These are phyloP conservation scores for Phytophthora lateralis DNA, from an alignment of 352 stramenopile genomes.

Conservation along the genomic window DNA sequence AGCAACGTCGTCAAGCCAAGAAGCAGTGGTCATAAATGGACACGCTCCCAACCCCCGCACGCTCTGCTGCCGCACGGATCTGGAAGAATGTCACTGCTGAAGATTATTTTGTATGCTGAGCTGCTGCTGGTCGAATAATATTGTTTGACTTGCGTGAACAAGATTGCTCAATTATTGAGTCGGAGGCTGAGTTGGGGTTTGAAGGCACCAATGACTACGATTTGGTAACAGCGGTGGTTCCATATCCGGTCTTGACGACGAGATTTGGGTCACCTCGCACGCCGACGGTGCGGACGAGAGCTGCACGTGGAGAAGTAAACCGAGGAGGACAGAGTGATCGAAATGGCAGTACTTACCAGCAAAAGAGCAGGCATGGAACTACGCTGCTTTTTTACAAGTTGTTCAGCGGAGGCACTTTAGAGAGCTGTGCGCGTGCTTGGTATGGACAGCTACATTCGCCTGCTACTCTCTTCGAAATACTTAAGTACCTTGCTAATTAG, in stretches of 20 bases:
- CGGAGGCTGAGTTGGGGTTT: conserved; percentile 32
- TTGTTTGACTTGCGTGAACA: too few relatives aligned
- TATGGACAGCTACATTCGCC: conserved; percentile 6
- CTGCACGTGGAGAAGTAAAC: conserved; percentile 50
- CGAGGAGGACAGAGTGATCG: conserved; percentile 28
- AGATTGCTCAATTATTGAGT: not conserved
- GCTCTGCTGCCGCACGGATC: too few relatives aligned
- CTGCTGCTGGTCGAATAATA: too few relatives aligned
- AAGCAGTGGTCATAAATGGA: too few relatives aligned
- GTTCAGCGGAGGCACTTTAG: conserved; percentile 5
- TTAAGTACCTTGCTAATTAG: too few relatives aligned
- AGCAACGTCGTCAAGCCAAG: too few relatives aligned
- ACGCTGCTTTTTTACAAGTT: conserved; percentile 8
- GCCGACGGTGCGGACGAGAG: conserved; percentile 52
- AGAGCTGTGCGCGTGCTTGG: not conserved
- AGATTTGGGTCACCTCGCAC: conserved; percentile 40
- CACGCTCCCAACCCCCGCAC: too few relatives aligned
- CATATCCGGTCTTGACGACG: conserved; percentile 40
- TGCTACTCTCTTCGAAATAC: not conserved
- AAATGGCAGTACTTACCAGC: conserved; percentile 2
- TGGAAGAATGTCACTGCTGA: too few relatives aligned
- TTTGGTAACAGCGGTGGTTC: conserved; percentile 12
- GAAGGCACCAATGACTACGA: conserved; percentile 22
- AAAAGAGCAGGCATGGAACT: conserved; percentile 35
- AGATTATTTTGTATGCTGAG: too few relatives aligned